These are phyloP conservation scores for Leptodontidium sp. DNA, from an alignment of 2,329 filamentous ascomycete genomes.

Conservation along the genomic window DNA sequence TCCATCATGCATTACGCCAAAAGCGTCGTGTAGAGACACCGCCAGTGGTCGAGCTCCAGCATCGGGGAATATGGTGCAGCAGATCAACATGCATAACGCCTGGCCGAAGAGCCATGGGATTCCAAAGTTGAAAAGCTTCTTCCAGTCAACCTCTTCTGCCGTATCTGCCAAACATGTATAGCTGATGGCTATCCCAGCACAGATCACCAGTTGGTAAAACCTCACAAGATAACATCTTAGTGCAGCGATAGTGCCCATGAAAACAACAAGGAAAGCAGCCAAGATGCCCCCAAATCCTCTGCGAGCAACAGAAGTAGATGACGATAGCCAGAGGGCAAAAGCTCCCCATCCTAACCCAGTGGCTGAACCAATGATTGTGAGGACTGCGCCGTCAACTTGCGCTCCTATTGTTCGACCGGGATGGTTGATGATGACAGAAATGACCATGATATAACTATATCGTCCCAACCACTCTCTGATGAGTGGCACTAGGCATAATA, in stretches of 20 bases:
- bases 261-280: constrained; percentile 62
- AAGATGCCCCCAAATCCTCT: constrained; percentile 62
- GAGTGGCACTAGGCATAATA: constrained; percentile 60
- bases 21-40: constrained; percentile 55
- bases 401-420: constrained; percentile 63
- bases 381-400: constrained; percentile 62
- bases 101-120: constrained; percentile 65
- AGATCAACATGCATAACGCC: constrained; percentile 59
- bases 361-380: constrained; percentile 62
- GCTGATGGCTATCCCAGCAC: constrained; percentile 62
- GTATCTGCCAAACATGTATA: constrained; percentile 63
- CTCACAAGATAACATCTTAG: constrained; percentile 63
- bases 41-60: constrained; percentile 63
- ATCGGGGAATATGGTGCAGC: constrained; percentile 59
- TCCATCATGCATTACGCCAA: constrained; percentile 55
- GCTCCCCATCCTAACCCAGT: constrained; percentile 63
- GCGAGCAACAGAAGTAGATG: constrained; percentile 55
- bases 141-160: constrained; percentile 55
- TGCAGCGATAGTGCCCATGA: constrained; percentile 60
- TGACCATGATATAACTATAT: constrained; percentile 62
- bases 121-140: constrained; percentile 59
- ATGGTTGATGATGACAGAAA: constrained; percentile 67
- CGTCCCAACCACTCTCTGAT: constrained; percentile 60
- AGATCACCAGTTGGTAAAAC: constrained; percentile 62
- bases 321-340: constrained; percentile 61